A percentile compares a stretch with the other conserved stretches of the same genome.
phyloP scores from a whole-genome alignment of 495 filamentous ascomycete species.

The Clavariopsis aquatica region DNA sequence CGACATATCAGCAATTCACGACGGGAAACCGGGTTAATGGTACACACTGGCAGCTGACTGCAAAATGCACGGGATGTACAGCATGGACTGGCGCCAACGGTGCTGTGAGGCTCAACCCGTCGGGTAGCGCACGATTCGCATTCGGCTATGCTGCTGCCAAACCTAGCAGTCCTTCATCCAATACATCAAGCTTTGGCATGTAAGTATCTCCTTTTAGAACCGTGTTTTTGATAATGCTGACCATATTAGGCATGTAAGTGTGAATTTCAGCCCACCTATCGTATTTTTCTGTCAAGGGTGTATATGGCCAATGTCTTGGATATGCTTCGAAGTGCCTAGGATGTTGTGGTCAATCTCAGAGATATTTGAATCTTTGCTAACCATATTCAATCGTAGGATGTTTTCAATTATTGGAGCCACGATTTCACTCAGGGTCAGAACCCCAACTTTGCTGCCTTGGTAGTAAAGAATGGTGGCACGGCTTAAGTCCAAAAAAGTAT shows the following conservation, averaged over 20 bases:
- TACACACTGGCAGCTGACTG: constrained; percentile 34
- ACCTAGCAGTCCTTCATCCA: constrained; percentile 11
- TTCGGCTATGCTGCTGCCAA: constrained; percentile 22
- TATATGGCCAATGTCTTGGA: too few relatives aligned
- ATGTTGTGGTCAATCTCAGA: too few relatives aligned
- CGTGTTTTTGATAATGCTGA: too few relatives aligned
- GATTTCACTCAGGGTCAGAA: constrained; percentile 45
- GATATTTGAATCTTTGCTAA: too few relatives aligned
- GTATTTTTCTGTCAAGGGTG: too few relatives aligned
- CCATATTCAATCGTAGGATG: too few relatives aligned
- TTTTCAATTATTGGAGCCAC: constrained; percentile 32
- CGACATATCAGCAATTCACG: constrained; percentile 16
- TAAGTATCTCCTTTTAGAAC: too few relatives aligned
- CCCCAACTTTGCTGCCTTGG: constrained; percentile 42
- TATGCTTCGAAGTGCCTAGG: too few relatives aligned
- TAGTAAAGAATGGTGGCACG: constrained; percentile 38
- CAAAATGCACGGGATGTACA: constrained; percentile 32
- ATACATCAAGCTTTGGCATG: constrained; percentile 11
- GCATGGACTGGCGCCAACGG: constrained; percentile 6
- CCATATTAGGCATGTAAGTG: too few relatives aligned
- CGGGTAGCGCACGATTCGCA: constrained; percentile 13
- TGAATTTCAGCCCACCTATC: too few relatives aligned
- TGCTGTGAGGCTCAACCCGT: constrained; percentile 9
- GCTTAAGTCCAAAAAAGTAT: neutral
- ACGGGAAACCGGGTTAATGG: constrained; percentile 26